phyloP scores from a whole-genome alignment of 2,329 filamentous ascomycete species.

The Kalaharituber pfeilii region DNA sequence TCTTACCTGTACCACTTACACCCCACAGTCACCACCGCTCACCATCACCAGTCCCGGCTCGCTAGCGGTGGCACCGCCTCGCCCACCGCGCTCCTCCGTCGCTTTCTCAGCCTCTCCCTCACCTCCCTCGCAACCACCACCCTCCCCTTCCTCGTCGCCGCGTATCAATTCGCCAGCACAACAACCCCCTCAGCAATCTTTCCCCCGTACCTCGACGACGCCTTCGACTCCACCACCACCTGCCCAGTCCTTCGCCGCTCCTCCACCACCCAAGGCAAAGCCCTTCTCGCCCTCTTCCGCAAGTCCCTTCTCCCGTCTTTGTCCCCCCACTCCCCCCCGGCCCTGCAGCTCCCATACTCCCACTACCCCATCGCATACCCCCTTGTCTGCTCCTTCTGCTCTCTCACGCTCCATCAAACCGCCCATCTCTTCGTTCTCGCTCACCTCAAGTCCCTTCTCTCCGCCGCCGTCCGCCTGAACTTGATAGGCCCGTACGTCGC shows the following conservation, averaged over 20 bases:
- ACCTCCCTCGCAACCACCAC: conserved; percentile 53
- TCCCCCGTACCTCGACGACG: conserved; percentile 44
- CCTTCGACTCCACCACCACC: conserved; percentile 55
- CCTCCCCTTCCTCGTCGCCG: conserved; percentile 57
- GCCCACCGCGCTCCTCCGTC: conserved; percentile 36
- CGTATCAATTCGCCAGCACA: conserved; percentile 32
- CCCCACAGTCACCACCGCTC: conserved; percentile 18
- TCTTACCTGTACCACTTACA: conserved; percentile 61
- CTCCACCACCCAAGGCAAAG: conserved; percentile 57
- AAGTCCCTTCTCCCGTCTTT: conserved; percentile 39
- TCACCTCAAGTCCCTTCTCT: conserved; percentile 59
- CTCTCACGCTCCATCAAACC: conserved; percentile 37
- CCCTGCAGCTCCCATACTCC: background rate
- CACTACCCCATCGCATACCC: conserved; percentile 32
- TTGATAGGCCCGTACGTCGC: conserved; percentile 68
- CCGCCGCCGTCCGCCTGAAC: conserved; percentile 58
- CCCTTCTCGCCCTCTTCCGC: conserved; percentile 60
- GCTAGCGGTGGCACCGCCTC: conserved; percentile 11
- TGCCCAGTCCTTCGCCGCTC: conserved; percentile 66
- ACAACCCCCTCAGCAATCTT: conserved; percentile 27
- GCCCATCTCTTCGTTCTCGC: conserved; percentile 60
- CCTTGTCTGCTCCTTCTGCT: conserved; percentile 44
- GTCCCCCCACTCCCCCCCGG: background rate
- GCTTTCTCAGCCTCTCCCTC: conserved; percentile 54
- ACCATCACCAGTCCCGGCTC: conserved; percentile 3